These are phyloP conservation scores for Syzygium grande DNA, from an alignment of 345 rosid species.

Conservation along the genomic window DNA sequence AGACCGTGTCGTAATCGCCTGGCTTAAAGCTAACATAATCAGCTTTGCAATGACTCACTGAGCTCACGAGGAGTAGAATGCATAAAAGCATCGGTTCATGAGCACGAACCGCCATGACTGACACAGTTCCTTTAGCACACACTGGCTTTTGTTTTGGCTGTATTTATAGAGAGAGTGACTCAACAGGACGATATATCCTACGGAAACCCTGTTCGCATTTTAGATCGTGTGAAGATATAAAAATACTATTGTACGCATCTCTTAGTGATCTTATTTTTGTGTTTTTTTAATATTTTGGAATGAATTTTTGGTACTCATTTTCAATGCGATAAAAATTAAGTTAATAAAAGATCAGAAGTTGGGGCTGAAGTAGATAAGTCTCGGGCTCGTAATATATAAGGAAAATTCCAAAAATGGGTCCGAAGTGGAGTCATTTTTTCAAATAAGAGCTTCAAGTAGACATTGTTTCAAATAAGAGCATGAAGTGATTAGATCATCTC, in stretches of 20 bases:
- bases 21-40: not conserved
- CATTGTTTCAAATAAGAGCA: too few relatives aligned
- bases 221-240: not conserved
- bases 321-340: not conserved
- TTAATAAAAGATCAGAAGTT: not conserved
- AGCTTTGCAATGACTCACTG: not conserved
- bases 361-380: not conserved
- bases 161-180: not conserved
- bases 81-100: not conserved
- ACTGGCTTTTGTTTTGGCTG: not conserved
- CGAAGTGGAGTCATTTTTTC: too few relatives aligned
- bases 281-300: too few relatives aligned
- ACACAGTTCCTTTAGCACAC: not conserved
- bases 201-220: not conserved
- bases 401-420: too few relatives aligned
- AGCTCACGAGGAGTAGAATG: not conserved
- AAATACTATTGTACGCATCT: not conserved
- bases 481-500: too few relatives aligned
- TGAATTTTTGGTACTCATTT: not conserved
- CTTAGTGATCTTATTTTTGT: not conserved
- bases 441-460: too few relatives aligned
- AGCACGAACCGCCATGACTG: not conserved
- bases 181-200: not conserved
- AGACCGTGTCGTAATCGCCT: not conserved
- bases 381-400: too few relatives aligned